Conservation (phyloP, 2,329 filamentous ascomycete species). For the Paracamarosporium sp. region DNA sequence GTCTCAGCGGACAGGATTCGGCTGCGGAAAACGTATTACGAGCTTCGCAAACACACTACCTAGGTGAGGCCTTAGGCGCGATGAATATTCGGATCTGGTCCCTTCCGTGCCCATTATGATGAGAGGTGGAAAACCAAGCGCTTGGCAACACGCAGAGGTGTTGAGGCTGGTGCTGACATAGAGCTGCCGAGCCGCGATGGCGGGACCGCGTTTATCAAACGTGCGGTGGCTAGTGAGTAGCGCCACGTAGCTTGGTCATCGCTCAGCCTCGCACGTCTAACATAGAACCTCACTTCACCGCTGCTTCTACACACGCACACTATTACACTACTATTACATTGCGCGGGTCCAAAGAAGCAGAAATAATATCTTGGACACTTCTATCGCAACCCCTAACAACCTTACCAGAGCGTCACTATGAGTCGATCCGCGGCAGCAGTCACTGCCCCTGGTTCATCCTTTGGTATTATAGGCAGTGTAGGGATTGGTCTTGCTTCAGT, state of each 20-base stretch:
- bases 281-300: neutral
- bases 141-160: constrained; percentile 10
- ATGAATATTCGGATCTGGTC: neutral
- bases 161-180: constrained; percentile 29
- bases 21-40: neutral
- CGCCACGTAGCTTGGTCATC: constrained; percentile 4
- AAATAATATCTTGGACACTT: neutral
- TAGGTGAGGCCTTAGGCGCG: neutral
- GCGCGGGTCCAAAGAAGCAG: too few species aligned
- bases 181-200: constrained; percentile 11
- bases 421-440: neutral
- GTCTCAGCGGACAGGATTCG: neutral
- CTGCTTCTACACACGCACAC: neutral
- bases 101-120: neutral
- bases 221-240: constrained; percentile 11
- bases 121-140: neutral
- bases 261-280: neutral
- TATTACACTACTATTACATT: too few species aligned
- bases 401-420: neutral
- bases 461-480: neutral
- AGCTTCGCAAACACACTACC: neutral
- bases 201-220: neutral
- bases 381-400: neutral
- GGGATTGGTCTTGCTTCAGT: neutral
- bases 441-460: neutral